Conservation (phyloP, 805 yeast genomes). For the Pichia occidentalis region DNA sequence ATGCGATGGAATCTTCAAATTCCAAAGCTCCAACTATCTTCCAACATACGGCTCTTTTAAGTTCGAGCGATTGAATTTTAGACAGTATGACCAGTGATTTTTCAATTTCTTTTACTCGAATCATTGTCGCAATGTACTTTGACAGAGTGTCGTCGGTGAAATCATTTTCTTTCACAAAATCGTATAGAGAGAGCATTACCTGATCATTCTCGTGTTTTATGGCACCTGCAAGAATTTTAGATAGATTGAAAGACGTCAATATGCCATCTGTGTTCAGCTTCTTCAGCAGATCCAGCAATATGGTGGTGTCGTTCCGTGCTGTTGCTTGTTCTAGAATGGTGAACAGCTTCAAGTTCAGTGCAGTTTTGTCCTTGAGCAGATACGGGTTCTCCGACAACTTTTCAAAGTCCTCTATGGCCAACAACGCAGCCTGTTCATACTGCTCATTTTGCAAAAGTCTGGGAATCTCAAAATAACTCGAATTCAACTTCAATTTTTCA, state of each 20-base stretch:
- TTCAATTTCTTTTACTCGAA: conserved; percentile 9
- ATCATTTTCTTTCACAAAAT: conserved; percentile 1
- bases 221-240: conserved; percentile 14
- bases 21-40: conserved; percentile 11
- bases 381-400: neutral
- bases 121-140: conserved; percentile 10
- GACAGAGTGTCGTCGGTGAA: conserved; percentile 11
- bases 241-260: conserved; percentile 9
- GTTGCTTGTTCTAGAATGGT: conserved; percentile 18
- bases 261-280: conserved; percentile 2
- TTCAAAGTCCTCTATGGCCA: conserved; percentile 9
- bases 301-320: conserved; percentile 19
- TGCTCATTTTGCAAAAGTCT: conserved; percentile 15
- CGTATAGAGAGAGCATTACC: neutral
- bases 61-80: conserved; percentile 6
- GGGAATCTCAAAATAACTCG: conserved; percentile 17
- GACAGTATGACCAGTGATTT: conserved; percentile 10
- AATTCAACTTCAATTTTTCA: conserved; percentile 5
- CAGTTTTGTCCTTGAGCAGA: neutral
- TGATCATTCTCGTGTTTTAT: conserved; percentile 5
- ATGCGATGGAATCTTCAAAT: conserved; percentile 4
- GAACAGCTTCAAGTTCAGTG: conserved; percentile 12
- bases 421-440: conserved; percentile 21
- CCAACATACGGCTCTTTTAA: conserved; percentile 7
- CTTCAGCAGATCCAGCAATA: conserved; percentile 12